These are phyloP conservation scores for Comarum palustre DNA, from an alignment of 306 rosid species.

Conservation along the genomic window DNA sequence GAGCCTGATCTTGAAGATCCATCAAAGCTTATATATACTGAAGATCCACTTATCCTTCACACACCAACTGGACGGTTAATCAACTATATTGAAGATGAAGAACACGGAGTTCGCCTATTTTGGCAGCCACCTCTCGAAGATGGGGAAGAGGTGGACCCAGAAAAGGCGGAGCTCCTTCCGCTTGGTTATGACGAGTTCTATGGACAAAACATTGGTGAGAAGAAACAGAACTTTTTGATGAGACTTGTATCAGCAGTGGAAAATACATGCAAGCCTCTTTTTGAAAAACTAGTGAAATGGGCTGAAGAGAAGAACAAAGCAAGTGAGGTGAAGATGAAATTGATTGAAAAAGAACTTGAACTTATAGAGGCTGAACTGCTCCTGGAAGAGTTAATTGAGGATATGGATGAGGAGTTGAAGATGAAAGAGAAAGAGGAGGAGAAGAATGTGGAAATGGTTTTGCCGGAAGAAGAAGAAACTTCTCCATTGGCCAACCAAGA, in stretches of 20 bases:
- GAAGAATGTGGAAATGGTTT: constrained; percentile 51
- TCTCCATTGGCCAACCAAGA: constrained; percentile 40
- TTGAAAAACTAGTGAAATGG: constrained; percentile 63
- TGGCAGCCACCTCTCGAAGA: constrained; percentile 78
- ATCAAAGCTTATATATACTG: constrained; percentile 58
- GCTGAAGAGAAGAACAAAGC: constrained; percentile 55
- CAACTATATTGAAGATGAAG: constrained; percentile 73
- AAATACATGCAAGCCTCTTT: constrained; percentile 47
- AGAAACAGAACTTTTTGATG: constrained; percentile 32
- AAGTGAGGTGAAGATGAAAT: constrained; percentile 48
- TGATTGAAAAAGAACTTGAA: constrained; percentile 59
- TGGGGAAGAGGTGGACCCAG: constrained; percentile 64
- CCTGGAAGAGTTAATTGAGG: constrained; percentile 67
- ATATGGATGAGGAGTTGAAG: constrained; percentile 62
- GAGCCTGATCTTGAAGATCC: constrained; percentile 90
- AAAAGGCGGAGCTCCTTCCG: constrained; percentile 68
- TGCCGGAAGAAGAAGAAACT: constrained; percentile 46
- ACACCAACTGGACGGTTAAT: constrained; percentile 73
- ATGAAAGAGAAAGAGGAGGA: constrained; percentile 68
- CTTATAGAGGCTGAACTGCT: constrained; percentile 65
- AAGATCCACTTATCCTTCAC: constrained; percentile 83
- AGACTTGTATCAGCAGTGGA: constrained; percentile 43
- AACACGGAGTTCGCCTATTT: constrained; percentile 74
- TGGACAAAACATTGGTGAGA: constrained; percentile 30
- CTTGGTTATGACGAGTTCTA: constrained; percentile 81